Conservation (phyloP, 106 monocot genomes). For the Hemerocallis citrina region DNA sequence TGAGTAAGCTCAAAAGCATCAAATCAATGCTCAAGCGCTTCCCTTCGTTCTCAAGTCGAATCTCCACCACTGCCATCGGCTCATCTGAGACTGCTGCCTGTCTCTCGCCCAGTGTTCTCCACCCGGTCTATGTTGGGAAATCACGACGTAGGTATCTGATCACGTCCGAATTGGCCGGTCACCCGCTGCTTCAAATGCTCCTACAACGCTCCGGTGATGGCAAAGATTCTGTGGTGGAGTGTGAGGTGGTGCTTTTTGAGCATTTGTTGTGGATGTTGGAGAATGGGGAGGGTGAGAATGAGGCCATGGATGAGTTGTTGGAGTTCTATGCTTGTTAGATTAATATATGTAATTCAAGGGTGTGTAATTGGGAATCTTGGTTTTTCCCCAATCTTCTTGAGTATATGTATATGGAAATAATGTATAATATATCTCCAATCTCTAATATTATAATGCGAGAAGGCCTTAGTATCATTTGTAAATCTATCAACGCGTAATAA, state of each 20-base stretch:
- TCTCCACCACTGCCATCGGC: not conserved
- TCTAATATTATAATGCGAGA: too few relatives aligned
- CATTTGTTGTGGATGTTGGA: slow-evolving; percentile 68
- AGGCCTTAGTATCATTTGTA: too few relatives aligned
- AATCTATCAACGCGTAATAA: too few relatives aligned
- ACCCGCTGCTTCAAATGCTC: slow-evolving; percentile 35
- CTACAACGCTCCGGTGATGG: slow-evolving; percentile 24
- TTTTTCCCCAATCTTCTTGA: too few relatives aligned
- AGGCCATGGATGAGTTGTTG: slow-evolving; percentile 44
- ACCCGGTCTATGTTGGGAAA: slow-evolving; percentile 50
- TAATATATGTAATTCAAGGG: too few relatives aligned
- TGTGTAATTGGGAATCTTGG: too few relatives aligned
- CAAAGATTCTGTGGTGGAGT: slow-evolving; percentile 26
- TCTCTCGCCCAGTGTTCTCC: slow-evolving; percentile 17
- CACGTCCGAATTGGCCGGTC: slow-evolving; percentile 23
- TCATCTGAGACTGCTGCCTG: not conserved
- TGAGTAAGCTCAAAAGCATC: not conserved
- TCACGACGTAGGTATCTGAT: slow-evolving; percentile 50
- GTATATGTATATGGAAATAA: too few relatives aligned
- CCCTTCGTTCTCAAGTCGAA: not conserved
- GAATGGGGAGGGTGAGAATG: slow-evolving; percentile 40
- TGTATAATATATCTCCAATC: too few relatives aligned
- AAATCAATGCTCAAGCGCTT: not conserved
- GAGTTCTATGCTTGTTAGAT: slow-evolving; percentile 57
- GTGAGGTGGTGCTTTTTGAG: slow-evolving; percentile 66